Base-by-base conservation (phyloP, 192 early-diverging fungal species). In the Dispira parvispora region DNA sequence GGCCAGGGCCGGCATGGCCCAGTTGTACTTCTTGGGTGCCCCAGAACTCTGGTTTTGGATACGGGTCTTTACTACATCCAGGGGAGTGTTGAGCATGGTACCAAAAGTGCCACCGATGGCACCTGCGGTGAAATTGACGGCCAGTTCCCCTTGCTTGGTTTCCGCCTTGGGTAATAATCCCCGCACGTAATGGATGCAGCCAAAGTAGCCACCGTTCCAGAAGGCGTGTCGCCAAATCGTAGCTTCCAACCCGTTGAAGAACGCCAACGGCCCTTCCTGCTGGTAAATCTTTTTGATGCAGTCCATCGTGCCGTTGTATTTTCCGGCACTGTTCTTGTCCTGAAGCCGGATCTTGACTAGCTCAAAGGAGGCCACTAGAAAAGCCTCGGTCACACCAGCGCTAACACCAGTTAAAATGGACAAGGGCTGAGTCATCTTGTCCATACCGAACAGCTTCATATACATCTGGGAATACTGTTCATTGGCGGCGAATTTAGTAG, bases 181-280 rank as follows among this genome's bases (percentile, higher is more conserved):
- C 62, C 82, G 85, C 62, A 95, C 80, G 45, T 68, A 76, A 62
- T 78, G 80, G 68, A 88, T 87, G 62, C 78, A 81, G 57, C 90
- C 90, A 83, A 96, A 96, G 81, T 92, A 96, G 56, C 91, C 94
- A 69, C 90, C 91, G 74, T 98, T 98, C 94, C 94, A 98, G 61
- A 84, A 69, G 44, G 87, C 92, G 67, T 98, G 94, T 52, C 94
- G 82, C 86, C 89, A 90, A 45, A 95, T 70, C 9, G 94, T 98
- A 27, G 92, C 86, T 71, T 98, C 94, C 47, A 95, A 72, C 13
- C 94, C 94, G 32, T 88, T 91, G 73, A 78, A 90, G 71, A 98
- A 82, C 13, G 88, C 94, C 62, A 84, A 64, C 18, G 82, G 71
- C n/a, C 83, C 92, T 69, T 97, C 92, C 25, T 80, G 67, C 52